Percentiles rank a stretch among this genome's conserved stretches.
phyloP scores from a whole-genome alignment of 768 basidiomycete genomes.

The Leccinum pellstonianum region DNA sequence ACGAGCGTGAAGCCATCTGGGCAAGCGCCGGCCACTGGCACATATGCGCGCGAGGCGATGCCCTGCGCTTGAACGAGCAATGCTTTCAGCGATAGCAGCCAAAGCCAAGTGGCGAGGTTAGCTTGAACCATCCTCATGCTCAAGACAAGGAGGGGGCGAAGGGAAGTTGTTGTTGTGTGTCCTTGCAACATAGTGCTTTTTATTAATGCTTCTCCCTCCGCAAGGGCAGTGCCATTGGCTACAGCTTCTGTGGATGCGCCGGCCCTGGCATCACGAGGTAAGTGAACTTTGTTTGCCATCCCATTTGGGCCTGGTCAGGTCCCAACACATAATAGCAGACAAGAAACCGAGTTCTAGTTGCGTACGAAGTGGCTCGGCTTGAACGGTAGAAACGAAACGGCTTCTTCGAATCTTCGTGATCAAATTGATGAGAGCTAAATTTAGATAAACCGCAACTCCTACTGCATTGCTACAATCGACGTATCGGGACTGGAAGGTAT shows the following conservation, averaged over 20 bases:
- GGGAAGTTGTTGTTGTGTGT: not conserved
- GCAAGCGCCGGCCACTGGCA: constrained; percentile 21
- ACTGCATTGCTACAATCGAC: not conserved
- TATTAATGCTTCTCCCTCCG: not conserved
- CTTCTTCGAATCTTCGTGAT: not conserved
- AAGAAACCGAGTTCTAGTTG: not conserved
- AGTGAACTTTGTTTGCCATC: not conserved
- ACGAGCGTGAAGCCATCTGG: constrained; percentile 28
- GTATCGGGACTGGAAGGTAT: too few relatives aligned
- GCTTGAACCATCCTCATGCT: not conserved
- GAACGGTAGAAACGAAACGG: not conserved
- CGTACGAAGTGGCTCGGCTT: not conserved
- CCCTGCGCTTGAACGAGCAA: constrained; percentile 21
- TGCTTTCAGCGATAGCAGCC: constrained; percentile 1
- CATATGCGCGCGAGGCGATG: constrained; percentile 28
- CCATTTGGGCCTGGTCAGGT: not conserved
- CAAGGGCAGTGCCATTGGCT: not conserved
- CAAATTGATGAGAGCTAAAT: not conserved
- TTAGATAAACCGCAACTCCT: not conserved
- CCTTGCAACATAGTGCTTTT: not conserved
- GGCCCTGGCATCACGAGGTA: not conserved
- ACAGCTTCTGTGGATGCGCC: not conserved
- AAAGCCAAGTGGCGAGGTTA: constrained; percentile 11
- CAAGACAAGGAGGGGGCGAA: not conserved
- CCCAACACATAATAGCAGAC: not conserved